These are phyloP conservation scores for Ophiocordyceps camponoti-rufipedis DNA, from an alignment of 2,329 filamentous ascomycete genomes.

Conservation along the genomic window DNA sequence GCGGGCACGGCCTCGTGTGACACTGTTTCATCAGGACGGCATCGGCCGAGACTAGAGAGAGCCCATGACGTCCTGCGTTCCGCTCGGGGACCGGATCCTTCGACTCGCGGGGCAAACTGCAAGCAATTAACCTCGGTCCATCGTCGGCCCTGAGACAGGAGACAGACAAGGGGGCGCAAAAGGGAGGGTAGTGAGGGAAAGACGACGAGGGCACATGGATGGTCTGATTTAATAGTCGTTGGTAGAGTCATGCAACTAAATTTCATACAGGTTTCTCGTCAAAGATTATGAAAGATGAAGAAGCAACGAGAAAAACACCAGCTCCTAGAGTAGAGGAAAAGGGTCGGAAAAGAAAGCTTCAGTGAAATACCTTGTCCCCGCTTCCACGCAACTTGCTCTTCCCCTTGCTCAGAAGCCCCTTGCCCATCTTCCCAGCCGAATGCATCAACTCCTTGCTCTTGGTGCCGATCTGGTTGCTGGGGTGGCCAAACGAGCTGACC, in stretches of 20 bases:
- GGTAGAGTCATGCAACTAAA: background rate
- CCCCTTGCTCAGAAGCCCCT: constrained; percentile 79
- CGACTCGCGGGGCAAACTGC: constrained; percentile 12
- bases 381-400: constrained; percentile 62
- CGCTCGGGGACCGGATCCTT: constrained; percentile 15
- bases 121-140: constrained; percentile 16
- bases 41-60: constrained; percentile 15
- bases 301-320: background rate
- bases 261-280: background rate
- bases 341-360: constrained; percentile 18
- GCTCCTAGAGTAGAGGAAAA: constrained; percentile 3
- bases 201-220: background rate
- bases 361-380: constrained; percentile 79
- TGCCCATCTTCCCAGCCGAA: constrained; percentile 72
- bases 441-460: constrained; percentile 84
- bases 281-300: background rate
- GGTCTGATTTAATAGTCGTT: background rate
- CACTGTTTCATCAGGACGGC: constrained; percentile 9
- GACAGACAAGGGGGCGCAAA: too few species aligned
- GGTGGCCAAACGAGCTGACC: constrained; percentile 29
- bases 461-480: constrained; percentile 48
- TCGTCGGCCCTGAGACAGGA: constrained; percentile 1
- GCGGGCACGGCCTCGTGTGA: constrained; percentile 7
- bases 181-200: background rate
- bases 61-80: constrained; percentile 27